Percentiles rank a stretch among this genome's conserved stretches.
phyloP scores from a whole-genome alignment of 108 stramenopile species.

The Skeletonema menzelii region DNA sequence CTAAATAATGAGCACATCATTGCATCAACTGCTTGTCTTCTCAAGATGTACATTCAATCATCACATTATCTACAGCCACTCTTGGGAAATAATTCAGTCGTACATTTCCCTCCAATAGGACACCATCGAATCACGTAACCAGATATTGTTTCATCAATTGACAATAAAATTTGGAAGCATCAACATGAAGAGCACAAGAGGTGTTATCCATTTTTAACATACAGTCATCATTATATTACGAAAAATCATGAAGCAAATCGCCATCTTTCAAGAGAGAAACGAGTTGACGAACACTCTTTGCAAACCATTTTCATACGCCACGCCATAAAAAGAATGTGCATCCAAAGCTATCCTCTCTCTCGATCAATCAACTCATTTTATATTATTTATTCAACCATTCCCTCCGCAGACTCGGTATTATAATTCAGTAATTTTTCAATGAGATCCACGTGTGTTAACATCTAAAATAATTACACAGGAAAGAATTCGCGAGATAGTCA shows the following conservation, averaged over 20 bases:
- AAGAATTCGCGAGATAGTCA: background rate
- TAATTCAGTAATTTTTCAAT: conserved; percentile 99
- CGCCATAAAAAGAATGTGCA: background rate
- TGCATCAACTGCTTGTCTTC: background rate
- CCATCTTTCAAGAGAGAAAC: background rate
- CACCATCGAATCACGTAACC: background rate
- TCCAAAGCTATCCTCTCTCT: background rate
- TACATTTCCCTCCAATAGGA: background rate
- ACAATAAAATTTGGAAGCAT: background rate
- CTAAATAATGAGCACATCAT: background rate
- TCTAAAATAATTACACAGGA: background rate
- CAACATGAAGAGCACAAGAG: background rate
- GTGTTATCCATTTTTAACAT: conserved; percentile 4
- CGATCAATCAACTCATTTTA: background rate
- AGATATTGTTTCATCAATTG: background rate
- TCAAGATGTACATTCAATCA: background rate
- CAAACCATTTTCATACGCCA: background rate
- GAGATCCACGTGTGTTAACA: conserved; percentile 98
- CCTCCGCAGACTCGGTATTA: conserved; percentile 92
- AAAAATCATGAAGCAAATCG: conserved; percentile 3
- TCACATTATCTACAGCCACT: background rate
- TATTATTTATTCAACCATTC: conserved; percentile 18
- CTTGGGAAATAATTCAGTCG: too few relatives aligned
- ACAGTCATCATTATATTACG: conserved; percentile 16
- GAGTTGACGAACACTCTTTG: background rate